Evolutionary conservation across 305 asterid genomes (phyloP).

Genomic region (Solanum hybrid): DNA sequence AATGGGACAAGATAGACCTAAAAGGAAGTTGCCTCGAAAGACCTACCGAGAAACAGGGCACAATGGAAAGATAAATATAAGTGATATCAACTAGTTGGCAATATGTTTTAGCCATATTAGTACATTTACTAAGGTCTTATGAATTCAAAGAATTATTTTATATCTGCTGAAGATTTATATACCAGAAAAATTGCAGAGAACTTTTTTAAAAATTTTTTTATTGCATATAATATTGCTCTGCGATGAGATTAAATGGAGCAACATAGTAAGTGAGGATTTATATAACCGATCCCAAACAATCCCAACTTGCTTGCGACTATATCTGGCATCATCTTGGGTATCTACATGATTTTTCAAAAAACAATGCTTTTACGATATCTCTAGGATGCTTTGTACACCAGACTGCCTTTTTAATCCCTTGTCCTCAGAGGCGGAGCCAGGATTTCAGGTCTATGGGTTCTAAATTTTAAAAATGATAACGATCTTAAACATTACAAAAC

Average conservation of each 20-base stretch:
- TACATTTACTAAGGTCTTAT: neutral
- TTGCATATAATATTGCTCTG: neutral
- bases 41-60: neutral
- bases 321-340: neutral
- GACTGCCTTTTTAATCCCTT: neutral
- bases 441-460: rapidly evolving
- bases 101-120: neutral
- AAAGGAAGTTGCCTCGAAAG: neutral
- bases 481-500: too few species aligned
- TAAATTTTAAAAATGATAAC: too few species aligned
- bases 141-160: neutral
- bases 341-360: neutral
- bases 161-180: neutral
- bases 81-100: neutral
- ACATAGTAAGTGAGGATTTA: neutral
- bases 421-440: neutral
- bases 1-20: neutral
- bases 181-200: neutral
- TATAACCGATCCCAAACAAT: neutral
- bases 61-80: neutral
- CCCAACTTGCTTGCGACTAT: neutral
- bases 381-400: neutral
- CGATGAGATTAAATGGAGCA: neutral
- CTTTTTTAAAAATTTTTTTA: neutral
- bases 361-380: neutral